phyloP scores from a whole-genome alignment of 2,329 filamentous ascomycete genomes.

The Onygenales sp. region DNA sequence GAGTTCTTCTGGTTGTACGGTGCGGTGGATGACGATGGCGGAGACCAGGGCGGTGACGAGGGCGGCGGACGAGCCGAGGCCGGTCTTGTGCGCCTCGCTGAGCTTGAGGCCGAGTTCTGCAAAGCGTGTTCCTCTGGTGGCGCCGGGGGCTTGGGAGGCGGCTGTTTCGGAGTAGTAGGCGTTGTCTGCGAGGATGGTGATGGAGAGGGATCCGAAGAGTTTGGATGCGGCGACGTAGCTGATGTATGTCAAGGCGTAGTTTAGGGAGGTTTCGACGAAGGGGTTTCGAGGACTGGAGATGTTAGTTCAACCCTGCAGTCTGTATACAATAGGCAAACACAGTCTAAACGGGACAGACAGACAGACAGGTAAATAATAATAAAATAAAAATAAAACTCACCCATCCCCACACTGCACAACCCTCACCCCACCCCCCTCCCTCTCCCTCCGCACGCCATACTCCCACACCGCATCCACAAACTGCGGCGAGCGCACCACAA shows the following conservation, averaged over 20 bases:
- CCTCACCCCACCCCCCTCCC: conserved; percentile 66
- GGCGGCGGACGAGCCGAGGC: conserved; percentile 87
- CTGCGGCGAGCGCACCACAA: conserved; percentile 85
- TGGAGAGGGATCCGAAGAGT: conserved; percentile 56
- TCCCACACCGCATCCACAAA: conserved; percentile 81
- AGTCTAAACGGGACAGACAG: neutral
- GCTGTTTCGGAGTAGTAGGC: conserved; percentile 83
- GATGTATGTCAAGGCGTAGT: conserved; percentile 78
- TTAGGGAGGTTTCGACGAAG: conserved; percentile 86
- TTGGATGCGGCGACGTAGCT: conserved; percentile 39
- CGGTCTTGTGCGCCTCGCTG: conserved; percentile 80
- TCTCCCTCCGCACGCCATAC: conserved; percentile 65
- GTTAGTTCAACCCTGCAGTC: neutral
- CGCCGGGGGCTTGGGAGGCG: conserved; percentile 25
- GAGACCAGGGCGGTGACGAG: conserved; percentile 75
- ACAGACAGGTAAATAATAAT: neutral
- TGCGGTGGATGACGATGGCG: conserved; percentile 35
- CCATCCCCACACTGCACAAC: conserved; percentile 54
- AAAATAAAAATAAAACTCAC: conserved; percentile 16
- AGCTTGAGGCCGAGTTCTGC: conserved; percentile 68
- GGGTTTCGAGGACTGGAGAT: conserved; percentile 54
- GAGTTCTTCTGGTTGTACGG: conserved; percentile 33
- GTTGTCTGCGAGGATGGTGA: conserved; percentile 88
- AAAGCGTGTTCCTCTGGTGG: conserved; percentile 48
- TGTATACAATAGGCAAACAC: too few relatives aligned